These are phyloP conservation scores for Phoenix dactylifera DNA, from an alignment of 176 grass and related monocot genomes.

Conservation along the genomic window DNA sequence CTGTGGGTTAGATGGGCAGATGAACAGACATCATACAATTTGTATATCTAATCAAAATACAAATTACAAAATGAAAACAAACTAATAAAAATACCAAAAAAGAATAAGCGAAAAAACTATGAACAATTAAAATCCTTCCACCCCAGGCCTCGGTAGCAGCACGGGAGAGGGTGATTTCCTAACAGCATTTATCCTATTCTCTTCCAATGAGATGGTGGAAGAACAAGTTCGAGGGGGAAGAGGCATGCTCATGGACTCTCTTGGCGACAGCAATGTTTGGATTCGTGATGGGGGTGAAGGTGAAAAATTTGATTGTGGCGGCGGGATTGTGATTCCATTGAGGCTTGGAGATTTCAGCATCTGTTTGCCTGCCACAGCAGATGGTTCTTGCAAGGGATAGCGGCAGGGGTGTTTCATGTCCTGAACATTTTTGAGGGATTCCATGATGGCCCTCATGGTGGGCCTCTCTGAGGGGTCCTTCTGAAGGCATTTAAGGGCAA, in stretches of 20 bases:
- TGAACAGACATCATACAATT: too few relatives aligned
- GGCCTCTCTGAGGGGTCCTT: constrained; percentile 83
- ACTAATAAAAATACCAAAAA: constrained; percentile 44
- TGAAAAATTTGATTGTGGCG: constrained; percentile 41
- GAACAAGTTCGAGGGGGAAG: constrained; percentile 50
- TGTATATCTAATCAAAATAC: too few relatives aligned
- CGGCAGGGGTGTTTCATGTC: constrained; percentile 72
- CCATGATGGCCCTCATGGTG: constrained; percentile 73
- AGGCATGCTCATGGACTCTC: constrained; percentile 43
- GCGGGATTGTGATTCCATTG: constrained; percentile 52
- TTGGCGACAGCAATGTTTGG: constrained; percentile 27
- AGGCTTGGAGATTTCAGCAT: constrained; percentile 91
- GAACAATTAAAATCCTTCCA: constrained; percentile 88
- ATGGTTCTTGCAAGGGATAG: constrained; percentile 87
- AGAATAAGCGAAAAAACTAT: constrained; percentile 33
- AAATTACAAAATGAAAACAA: constrained; percentile 5
- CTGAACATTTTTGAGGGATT: constrained; percentile 50
- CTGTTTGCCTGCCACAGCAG: constrained; percentile 44
- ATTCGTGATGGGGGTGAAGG: constrained; percentile 30
- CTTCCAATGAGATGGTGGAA: constrained; percentile 46
- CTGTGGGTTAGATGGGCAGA: too few relatives aligned
- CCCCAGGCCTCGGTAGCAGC: constrained; percentile 32
- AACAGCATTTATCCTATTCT: constrained; percentile 36
- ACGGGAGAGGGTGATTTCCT: constrained; percentile 39
- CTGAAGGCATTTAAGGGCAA: constrained; percentile 69